Conservation (phyloP, 1,284 basidiomycete genomes). For the Ceratobasidium sp. region DNA sequence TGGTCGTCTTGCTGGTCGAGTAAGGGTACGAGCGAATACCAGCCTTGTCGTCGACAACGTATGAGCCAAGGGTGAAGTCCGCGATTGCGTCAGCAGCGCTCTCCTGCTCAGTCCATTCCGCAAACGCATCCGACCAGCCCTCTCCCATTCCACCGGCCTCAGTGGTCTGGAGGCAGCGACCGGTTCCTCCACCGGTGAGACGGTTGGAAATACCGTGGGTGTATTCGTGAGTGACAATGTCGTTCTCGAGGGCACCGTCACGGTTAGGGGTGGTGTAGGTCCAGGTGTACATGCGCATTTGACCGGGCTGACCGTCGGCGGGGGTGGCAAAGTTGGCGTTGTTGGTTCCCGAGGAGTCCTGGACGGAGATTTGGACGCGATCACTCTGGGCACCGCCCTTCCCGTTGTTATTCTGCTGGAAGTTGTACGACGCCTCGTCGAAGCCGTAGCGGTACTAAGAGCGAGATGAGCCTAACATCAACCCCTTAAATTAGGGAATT, state of each 20-base stretch:
- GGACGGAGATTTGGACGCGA: constrained; percentile 43
- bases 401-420: constrained; percentile 45
- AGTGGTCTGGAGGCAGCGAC: neutral
- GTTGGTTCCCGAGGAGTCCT: constrained; percentile 43
- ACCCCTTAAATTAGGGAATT: neutral
- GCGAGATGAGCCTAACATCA: neutral
- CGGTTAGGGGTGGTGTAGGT: constrained; percentile 43
- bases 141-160: constrained; percentile 26
- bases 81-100: neutral
- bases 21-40: constrained; percentile 39
- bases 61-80: constrained; percentile 38
- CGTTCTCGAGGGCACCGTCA: constrained; percentile 42
- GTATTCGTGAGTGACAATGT: constrained; percentile 43
- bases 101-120: constrained; percentile 41
- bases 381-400: constrained; percentile 44
- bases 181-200: constrained; percentile 41
- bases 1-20: constrained; percentile 23
- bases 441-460: constrained; percentile 45
- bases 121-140: constrained; percentile 41
- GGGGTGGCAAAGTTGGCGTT: constrained; percentile 45
- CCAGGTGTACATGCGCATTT: constrained; percentile 43
- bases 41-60: neutral
- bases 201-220: constrained; percentile 41
- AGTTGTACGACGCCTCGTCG: constrained; percentile 45
- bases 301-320: constrained; percentile 36